Percentiles rank a stretch among this genome's conserved stretches.
Evolutionary conservation across 257 asterid genomes (phyloP).

Genomic region (Salvia rosmarinus): DNA sequence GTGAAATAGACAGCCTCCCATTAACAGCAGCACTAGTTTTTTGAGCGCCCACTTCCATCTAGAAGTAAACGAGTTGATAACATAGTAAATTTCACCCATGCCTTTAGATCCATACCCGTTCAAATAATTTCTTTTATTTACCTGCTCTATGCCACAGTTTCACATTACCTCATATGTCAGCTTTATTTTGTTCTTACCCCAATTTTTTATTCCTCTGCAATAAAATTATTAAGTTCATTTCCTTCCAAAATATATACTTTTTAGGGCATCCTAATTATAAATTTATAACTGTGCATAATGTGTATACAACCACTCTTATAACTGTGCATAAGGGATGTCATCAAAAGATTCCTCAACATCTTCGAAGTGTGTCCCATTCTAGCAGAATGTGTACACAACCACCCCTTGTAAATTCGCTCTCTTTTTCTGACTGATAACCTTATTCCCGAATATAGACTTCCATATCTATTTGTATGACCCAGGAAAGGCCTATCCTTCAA

Average conservation of each 20-base stretch:
- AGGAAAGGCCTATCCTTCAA: neutral
- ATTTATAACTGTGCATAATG: slow-evolving; percentile 4
- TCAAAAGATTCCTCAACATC: neutral
- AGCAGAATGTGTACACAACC: neutral
- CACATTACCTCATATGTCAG: slow-evolving; percentile 5
- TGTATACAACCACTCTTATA: neutral
- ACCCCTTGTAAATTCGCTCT: neutral
- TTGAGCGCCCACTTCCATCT: neutral
- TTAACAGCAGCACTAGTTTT: neutral
- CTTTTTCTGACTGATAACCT: slow-evolving; percentile 2
- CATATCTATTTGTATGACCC: neutral
- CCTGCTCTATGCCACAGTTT: slow-evolving; percentile 6
- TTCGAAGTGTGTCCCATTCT: neutral
- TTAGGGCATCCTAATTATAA: neutral
- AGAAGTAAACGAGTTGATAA: slow-evolving; percentile 2
- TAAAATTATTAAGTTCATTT: slow-evolving; percentile 7
- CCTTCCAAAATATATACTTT: slow-evolving; percentile 1
- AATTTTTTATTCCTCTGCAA: neutral
- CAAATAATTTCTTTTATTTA: slow-evolving; percentile 10
- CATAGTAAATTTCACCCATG: slow-evolving; percentile 4
- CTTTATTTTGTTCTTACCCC: slow-evolving; percentile 1
- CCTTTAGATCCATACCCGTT: slow-evolving; percentile 11
- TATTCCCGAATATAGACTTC: neutral
- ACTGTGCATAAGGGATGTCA: neutral
- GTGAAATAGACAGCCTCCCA: slow-evolving; percentile 14